Percentiles rank a stretch among this genome's conserved stretches.
Evolutionary conservation across 371 early-diverging fungal species (phyloP).

Genomic region (Mucor mucedo): DNA sequence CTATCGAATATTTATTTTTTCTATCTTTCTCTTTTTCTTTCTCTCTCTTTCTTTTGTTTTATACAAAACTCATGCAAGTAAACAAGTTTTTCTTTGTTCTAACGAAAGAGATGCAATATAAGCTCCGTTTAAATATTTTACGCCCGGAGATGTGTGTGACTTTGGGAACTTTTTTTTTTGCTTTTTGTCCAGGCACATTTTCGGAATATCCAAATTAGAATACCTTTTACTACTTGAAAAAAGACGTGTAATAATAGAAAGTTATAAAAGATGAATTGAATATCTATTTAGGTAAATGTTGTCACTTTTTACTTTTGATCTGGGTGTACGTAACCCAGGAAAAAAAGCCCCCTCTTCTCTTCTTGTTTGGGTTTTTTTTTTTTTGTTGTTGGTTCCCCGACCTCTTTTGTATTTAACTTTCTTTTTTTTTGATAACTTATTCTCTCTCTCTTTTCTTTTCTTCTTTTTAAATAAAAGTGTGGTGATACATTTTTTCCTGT

Average conservation of each 20-base stretch:
- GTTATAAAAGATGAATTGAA: neutral
- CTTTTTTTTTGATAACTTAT: neutral
- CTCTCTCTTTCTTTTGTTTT: neutral
- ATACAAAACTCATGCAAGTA: neutral
- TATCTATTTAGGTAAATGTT: too few relatives aligned
- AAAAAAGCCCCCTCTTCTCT: neutral
- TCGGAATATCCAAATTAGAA: neutral
- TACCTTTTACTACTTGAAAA: neutral
- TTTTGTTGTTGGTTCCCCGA: slow-evolving; percentile 2
- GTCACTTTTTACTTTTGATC: neutral
- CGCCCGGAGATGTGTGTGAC: slow-evolving; percentile 8
- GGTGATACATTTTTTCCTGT: neutral
- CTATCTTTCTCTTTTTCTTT: neutral
- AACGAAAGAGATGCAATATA: neutral
- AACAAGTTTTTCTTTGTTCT: neutral
- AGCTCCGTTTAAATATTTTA: neutral
- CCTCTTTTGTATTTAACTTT: slow-evolving; percentile 3
- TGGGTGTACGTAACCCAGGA: neutral
- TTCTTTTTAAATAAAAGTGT: neutral
- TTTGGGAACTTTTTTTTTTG: neutral
- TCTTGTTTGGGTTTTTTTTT: neutral
- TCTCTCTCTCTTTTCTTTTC: neutral
- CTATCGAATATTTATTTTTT: neutral
- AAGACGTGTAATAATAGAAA: neutral
- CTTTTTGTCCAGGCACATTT: neutral